Percentiles rank a stretch among this genome's conserved stretches.
These are phyloP conservation scores for Luffa aegyptiaca DNA, from an alignment of 306 rosid genomes.

Conservation along the genomic window DNA sequence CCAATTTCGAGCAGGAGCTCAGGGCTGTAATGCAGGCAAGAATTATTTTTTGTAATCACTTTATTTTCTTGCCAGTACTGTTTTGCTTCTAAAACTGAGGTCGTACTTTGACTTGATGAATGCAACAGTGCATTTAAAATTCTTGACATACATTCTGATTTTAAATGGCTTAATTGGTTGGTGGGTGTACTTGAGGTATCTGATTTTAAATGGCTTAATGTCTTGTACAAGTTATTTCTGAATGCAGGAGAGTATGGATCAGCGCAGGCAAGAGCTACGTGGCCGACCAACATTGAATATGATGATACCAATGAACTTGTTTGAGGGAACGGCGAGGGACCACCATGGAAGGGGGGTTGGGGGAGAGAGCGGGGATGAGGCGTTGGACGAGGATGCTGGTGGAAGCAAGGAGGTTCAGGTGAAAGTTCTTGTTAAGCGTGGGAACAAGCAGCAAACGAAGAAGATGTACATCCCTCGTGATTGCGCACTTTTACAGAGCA, in stretches of 20 bases:
- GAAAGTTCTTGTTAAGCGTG: slow-evolving; percentile 98
- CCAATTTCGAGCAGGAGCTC: slow-evolving; percentile 81
- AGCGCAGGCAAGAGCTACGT: slow-evolving; percentile 74
- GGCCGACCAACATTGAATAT: slow-evolving; percentile 88
- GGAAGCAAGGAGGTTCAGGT: slow-evolving; percentile 82
- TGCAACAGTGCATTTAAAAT: background rate
- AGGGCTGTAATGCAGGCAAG: slow-evolving; percentile 89
- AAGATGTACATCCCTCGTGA: slow-evolving; percentile 92
- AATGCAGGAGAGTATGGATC: slow-evolving; percentile 97
- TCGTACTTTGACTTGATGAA: background rate
- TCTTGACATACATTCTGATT: background rate
- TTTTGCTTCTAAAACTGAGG: background rate
- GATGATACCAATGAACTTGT: slow-evolving; percentile 91
- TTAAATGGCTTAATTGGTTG: background rate
- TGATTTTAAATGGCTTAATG: background rate
- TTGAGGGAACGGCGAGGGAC: slow-evolving; percentile 83
- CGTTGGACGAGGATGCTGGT: slow-evolving; percentile 58
- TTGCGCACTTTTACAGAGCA: slow-evolving; percentile 86
- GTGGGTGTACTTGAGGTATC: background rate
- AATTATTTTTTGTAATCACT: background rate
- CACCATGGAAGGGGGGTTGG: slow-evolving; percentile 69
- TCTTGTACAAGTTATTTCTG: slow-evolving; percentile 5
- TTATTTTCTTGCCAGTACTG: background rate
- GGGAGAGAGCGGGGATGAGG: slow-evolving; percentile 94
- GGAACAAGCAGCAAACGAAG: slow-evolving; percentile 92